Evolutionary conservation across 139 green algal species (phyloP), one percentile per base, ranked within the genome.

Genomic region (Edaphochlamys debaryana): DNA sequence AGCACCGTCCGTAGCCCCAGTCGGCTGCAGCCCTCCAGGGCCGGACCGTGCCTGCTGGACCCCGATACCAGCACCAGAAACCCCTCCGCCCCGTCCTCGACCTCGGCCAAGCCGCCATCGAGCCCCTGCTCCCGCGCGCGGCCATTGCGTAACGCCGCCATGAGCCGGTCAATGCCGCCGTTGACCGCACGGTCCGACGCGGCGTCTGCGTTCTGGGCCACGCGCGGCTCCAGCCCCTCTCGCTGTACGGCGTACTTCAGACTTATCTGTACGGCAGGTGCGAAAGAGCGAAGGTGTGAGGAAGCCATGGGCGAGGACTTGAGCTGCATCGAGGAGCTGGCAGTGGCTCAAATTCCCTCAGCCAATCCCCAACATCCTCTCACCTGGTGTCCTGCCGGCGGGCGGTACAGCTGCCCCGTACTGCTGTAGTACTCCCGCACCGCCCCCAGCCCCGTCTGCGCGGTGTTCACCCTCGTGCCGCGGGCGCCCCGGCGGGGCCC

Each of bases 161-260:
- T 63, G 64, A 83, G 42, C 64, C 45, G 15, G 62, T 83, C 77
- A 2, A 83, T 20, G 13, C 77, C 77, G 42, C 77, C 77, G 34
- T 83, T 83, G 64, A 83, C 7, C 45, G 77, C 77, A 2, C 77
- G n/a, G 64, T 83, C 77, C 2, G 64, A n/a, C 1, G 77, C 77
- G 25, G 23, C 77, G 48, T 74, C 77, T 3, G 42, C 45, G 66
- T 83, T 83, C 77, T 83, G 77, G 17, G 37, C 77, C 23, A 83
- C 63, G 2, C 77, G 77, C 13, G 77, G 63, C 17, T 83, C 77
- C 11, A 74, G 75, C 45, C 77, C 77, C 66, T 83, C 77, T 34
- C 77, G 64, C 42, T 56, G 32, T 23, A 83, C 11, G 38, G 54
- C 63, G 42, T 83, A 83, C 77, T 83, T 83, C 32, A 83, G 77